Percentiles rank a stretch among this genome's conserved stretches.
Evolutionary conservation across 2,329 filamentous ascomycete species (phyloP).

Genomic region (Drechslera avenae): DNA sequence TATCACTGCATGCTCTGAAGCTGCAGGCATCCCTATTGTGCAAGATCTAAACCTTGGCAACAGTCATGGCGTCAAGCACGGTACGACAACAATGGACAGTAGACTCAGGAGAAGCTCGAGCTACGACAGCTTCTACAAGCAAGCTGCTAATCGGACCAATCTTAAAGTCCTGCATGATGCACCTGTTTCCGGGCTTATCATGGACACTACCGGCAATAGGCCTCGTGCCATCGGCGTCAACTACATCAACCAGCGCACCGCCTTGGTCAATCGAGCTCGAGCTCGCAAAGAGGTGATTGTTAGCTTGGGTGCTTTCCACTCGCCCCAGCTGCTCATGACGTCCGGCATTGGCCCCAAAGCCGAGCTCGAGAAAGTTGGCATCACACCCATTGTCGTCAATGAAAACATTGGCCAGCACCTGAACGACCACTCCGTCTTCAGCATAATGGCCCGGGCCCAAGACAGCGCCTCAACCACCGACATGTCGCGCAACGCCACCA

Average conservation of each 20-base stretch:
- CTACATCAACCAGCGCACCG: constrained; percentile 34
- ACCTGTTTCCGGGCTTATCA: constrained; percentile 34
- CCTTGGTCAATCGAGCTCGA: constrained; percentile 31
- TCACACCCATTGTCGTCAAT: constrained; percentile 34
- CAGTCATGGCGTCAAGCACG: constrained; percentile 41
- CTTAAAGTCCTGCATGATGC: constrained; percentile 35
- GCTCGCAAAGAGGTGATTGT: constrained; percentile 38
- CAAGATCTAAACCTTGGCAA: constrained; percentile 41
- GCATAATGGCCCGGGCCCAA: constrained; percentile 35
- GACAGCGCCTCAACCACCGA: constrained; percentile 27
- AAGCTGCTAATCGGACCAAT: constrained; percentile 36
- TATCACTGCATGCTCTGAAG: constrained; percentile 34
- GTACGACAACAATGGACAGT: constrained; percentile 31
- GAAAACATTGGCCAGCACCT: constrained; percentile 39
- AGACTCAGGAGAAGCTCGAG: constrained; percentile 32
- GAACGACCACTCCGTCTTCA: constrained; percentile 33
- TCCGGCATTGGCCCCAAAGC: constrained; percentile 44
- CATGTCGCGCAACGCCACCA: constrained; percentile 30
- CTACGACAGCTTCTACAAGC: constrained; percentile 40
- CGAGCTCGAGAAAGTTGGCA: constrained; percentile 27
- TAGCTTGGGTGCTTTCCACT: constrained; percentile 42
- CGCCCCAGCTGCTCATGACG: constrained; percentile 49
- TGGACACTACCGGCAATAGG: constrained; percentile 13
- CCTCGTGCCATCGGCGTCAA: constrained; percentile 33
- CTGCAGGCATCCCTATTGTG: constrained; percentile 39